phyloP scores from a whole-genome alignment of 73 alveolate species.

The Paramecium caudatum region DNA sequence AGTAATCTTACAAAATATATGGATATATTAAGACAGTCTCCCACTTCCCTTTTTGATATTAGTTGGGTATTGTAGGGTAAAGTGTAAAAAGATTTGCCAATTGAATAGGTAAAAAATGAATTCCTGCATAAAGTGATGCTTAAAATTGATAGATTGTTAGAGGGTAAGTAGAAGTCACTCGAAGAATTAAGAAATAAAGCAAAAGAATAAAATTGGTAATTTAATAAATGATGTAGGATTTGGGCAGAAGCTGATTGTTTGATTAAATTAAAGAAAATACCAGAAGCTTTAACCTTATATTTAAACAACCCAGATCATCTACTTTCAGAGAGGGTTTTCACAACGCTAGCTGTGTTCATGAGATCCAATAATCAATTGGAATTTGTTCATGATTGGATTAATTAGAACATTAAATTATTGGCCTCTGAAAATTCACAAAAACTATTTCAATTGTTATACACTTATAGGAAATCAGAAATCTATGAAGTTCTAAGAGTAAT shows the following conservation, averaged over 20 bases:
- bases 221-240: constrained; percentile 2
- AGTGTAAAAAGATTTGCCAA: constrained; percentile 48
- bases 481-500: not conserved
- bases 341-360: not conserved
- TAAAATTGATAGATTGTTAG: not conserved
- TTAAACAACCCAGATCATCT: constrained; percentile 3
- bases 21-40: not conserved
- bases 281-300: constrained; percentile 10
- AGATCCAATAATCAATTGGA: not conserved
- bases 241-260: constrained; percentile 43
- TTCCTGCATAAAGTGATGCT: not conserved
- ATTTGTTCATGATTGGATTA: constrained; percentile 34
- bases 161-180: not conserved
- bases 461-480: constrained; percentile 17
- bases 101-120: constrained; percentile 34
- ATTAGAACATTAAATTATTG: constrained; percentile 8
- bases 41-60: not conserved
- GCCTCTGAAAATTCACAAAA: constrained; percentile 44
- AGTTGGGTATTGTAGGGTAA: constrained; percentile 48
- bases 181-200: constrained; percentile 34
- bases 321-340: constrained; percentile 17
- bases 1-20: not conserved
- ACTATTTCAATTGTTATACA: not conserved
- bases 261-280: not conserved
- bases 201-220: constrained; percentile 37